phyloP scores from a whole-genome alignment of 257 asterid genomes.

The Solanum megistacrolobum region DNA sequence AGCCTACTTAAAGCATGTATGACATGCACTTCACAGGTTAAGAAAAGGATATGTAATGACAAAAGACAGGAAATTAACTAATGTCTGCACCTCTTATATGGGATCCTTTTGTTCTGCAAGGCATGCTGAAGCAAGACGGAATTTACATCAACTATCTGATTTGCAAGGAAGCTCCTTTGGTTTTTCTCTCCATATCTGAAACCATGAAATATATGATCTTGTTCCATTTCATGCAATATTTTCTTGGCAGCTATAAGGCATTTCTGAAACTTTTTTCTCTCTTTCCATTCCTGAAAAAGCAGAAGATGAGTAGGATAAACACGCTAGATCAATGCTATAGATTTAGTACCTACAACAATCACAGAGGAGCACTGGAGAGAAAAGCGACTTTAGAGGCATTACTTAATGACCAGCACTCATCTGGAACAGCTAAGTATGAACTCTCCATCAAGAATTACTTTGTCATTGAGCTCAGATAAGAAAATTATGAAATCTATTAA shows the following conservation, averaged over 20 bases:
- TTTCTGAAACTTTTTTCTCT: constrained; percentile 69
- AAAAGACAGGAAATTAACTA: neutral
- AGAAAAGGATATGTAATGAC: neutral
- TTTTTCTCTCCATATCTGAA: constrained; percentile 72
- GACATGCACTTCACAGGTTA: neutral
- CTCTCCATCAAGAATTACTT: neutral
- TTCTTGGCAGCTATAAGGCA: constrained; percentile 81
- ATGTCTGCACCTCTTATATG: constrained; percentile 38
- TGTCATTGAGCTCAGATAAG: neutral
- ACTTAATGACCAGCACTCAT: neutral
- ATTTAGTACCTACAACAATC: neutral
- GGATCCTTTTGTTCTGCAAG: constrained; percentile 30
- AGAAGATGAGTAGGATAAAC: constrained; percentile 7
- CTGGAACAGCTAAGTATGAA: neutral
- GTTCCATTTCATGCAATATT: constrained; percentile 76
- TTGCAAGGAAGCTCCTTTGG: constrained; percentile 61
- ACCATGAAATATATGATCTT: constrained; percentile 78
- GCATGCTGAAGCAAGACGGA: constrained; percentile 67
- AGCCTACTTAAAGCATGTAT: neutral
- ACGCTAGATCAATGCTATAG: neutral
- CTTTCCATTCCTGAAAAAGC: constrained; percentile 85
- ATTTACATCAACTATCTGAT: constrained; percentile 66
- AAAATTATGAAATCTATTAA: neutral
- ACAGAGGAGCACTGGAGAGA: neutral
- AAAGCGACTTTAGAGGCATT: neutral